A percentile compares a stretch with the other conserved stretches of the same genome.
Evolutionary conservation across 768 basidiomycete genomes (phyloP).

Genomic region (Cystofilobasidium macerans): DNA sequence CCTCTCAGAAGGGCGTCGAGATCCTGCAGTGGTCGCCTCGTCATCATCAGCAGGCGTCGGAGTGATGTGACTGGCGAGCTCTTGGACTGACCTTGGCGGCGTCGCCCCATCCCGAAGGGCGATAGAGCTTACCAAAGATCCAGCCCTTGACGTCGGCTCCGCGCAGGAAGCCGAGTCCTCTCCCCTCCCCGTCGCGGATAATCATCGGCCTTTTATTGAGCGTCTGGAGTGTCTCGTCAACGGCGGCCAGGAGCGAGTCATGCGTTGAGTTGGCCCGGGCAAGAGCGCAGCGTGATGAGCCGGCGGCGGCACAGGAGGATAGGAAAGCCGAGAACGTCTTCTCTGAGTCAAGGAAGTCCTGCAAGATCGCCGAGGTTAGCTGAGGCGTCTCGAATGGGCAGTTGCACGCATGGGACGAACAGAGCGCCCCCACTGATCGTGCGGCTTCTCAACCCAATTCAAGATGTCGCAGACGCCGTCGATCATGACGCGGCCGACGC

Average conservation of each 20-base stretch:
- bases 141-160: background rate
- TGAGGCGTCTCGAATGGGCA: background rate
- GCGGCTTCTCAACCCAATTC: slow-evolving; percentile 19
- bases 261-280: background rate
- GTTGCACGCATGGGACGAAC: background rate
- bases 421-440: slow-evolving; percentile 16
- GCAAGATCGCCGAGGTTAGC: background rate
- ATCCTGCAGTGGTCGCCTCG: background rate
- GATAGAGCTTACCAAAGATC: slow-evolving; percentile 19
- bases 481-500: slow-evolving; percentile 7
- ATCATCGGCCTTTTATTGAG: slow-evolving; percentile 8
- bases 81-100: background rate
- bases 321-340: slow-evolving; percentile 16
- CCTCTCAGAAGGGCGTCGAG: slow-evolving; percentile 3
- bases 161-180: background rate
- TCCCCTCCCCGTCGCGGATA: slow-evolving; percentile 1
- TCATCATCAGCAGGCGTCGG: too few species aligned
- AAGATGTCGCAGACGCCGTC: slow-evolving; percentile 21
- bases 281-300: slow-evolving; percentile 9
- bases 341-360: slow-evolving; percentile 21
- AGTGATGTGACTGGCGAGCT: background rate
- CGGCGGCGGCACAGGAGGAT: slow-evolving; percentile 4
- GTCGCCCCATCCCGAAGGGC: slow-evolving; percentile 12
- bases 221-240: slow-evolving; percentile 4
- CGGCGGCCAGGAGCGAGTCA: background rate